phyloP scores from a whole-genome alignment of 345 rosid species.

The rapeseed (Brassica napus) region DNA sequence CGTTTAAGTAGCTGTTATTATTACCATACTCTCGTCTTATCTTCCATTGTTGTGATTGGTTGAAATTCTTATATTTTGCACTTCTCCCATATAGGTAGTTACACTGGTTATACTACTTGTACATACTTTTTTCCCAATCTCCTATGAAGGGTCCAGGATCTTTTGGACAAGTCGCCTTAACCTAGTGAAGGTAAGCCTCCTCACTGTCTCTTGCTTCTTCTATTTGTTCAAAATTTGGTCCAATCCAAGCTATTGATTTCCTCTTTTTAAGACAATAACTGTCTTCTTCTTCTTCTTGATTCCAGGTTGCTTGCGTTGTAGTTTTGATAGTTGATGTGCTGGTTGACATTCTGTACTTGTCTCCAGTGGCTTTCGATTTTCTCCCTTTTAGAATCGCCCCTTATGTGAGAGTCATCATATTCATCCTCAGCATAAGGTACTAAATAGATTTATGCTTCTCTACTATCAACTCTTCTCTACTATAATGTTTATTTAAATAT shows the following conservation, averaged over 20 bases:
- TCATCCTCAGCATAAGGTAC: constrained; percentile 81
- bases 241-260: not conserved
- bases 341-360: constrained; percentile 70
- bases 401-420: constrained; percentile 74
- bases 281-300: constrained; percentile 26
- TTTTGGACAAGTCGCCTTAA: constrained; percentile 63
- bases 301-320: constrained; percentile 67
- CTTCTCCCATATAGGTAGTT: constrained; percentile 34
- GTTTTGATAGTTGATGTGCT: constrained; percentile 76
- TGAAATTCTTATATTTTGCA: not conserved
- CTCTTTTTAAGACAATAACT: not conserved
- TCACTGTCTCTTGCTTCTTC: constrained; percentile 16
- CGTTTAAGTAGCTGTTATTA: not conserved
- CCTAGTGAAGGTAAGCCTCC: constrained; percentile 58
- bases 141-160: constrained; percentile 69
- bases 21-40: not conserved
- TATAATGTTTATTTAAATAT: constrained; percentile 4
- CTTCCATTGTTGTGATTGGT: not conserved
- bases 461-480: not conserved
- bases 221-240: not conserved
- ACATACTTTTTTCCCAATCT: constrained; percentile 72
- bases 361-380: constrained; percentile 62
- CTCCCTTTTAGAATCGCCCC: constrained; percentile 92
- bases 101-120: constrained; percentile 61
- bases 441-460: not conserved